Conservation (phyloP, 2,329 filamentous ascomycete species). For the Apiospora marii region DNA sequence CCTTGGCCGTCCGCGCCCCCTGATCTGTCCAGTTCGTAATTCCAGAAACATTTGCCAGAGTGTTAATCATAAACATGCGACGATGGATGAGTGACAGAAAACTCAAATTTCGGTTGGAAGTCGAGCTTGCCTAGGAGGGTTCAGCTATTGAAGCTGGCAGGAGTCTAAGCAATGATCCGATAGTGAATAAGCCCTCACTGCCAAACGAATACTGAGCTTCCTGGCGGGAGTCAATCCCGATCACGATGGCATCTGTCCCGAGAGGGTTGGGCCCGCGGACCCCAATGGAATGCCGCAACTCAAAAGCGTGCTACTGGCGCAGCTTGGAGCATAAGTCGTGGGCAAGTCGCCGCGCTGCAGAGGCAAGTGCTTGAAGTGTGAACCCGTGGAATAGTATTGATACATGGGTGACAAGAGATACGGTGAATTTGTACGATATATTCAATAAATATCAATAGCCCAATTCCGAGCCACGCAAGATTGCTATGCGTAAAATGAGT, state of each 20-base stretch:
- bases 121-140: neutral
- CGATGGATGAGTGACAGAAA: neutral
- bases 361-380: neutral
- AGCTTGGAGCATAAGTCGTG: neutral
- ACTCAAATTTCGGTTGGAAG: neutral
- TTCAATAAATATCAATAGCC: constrained; percentile 14
- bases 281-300: neutral
- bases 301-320: neutral
- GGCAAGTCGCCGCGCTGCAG: neutral
- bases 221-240: neutral
- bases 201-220: neutral
- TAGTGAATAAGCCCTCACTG: neutral
- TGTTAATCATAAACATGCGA: neutral
- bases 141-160: neutral
- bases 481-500: constrained; percentile 17
- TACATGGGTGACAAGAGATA: neutral
- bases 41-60: neutral
- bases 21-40: neutral
- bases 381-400: neutral
- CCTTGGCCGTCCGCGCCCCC: neutral
- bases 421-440: neutral
- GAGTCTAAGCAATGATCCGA: constrained; percentile 9
- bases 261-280: neutral
- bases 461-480: constrained; percentile 7
- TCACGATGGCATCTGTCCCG: neutral